Conservation (phyloP, 345 rosid species). For the Lepidium africanum region DNA sequence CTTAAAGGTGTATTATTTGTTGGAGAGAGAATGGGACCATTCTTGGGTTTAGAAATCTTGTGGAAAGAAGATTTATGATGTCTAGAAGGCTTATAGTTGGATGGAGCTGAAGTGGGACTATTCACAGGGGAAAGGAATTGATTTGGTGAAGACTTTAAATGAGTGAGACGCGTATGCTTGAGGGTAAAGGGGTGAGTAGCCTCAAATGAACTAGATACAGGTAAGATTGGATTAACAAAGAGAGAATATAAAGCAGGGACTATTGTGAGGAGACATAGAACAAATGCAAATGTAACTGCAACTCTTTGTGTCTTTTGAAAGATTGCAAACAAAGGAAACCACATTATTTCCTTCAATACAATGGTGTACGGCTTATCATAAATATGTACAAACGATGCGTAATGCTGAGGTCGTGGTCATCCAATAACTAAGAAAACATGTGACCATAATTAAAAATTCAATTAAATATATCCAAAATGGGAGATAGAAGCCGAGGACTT, state of each 20-base stretch:
- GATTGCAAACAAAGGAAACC: constrained; percentile 19
- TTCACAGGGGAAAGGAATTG: neutral
- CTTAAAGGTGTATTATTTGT: neutral
- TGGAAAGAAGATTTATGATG: neutral
- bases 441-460: neutral
- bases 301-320: constrained; percentile 17
- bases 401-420: constrained; percentile 11
- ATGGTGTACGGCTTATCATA: constrained; percentile 1
- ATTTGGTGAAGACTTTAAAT: neutral
- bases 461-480: neutral
- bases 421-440: neutral
- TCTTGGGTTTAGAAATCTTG: neutral
- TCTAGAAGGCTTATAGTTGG: neutral
- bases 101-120: constrained; percentile 1
- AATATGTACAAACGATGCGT: neutral
- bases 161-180: neutral
- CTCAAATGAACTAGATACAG: neutral
- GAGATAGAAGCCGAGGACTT: neutral
- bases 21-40: neutral
- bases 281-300: constrained; percentile 12
- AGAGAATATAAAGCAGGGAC: constrained; percentile 18
- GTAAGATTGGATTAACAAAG: constrained; percentile 7
- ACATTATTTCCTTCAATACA: constrained; percentile 10
- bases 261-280: constrained; percentile 17
- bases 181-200: neutral